A percentile compares a stretch with the other conserved stretches of the same genome.
Conservation (phyloP, 2,329 filamentous ascomycete genomes). For the Paradendryphiella salina region DNA sequence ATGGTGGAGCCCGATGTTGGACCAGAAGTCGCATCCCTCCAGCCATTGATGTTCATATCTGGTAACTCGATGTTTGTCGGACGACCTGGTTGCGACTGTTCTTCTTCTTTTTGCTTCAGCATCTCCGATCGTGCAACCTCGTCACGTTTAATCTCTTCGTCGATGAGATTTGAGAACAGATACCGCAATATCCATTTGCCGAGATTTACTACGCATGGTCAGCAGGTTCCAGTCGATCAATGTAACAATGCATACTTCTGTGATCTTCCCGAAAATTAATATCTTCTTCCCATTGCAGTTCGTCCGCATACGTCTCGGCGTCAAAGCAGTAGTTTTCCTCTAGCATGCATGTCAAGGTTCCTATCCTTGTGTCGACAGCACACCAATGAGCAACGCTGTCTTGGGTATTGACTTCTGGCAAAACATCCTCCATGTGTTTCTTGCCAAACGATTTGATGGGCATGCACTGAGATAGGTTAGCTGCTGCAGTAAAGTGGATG, state of each 20-base stretch:
- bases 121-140: constrained; percentile 70
- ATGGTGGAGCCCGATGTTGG: constrained; percentile 55
- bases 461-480: constrained; percentile 64
- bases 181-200: constrained; percentile 96
- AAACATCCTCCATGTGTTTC: constrained; percentile 88
- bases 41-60: constrained; percentile 50
- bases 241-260: constrained; percentile 66
- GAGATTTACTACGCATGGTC: constrained; percentile 70
- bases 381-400: constrained; percentile 97
- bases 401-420: constrained; percentile 79
- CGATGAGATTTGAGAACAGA: constrained; percentile 84
- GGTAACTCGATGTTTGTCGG: constrained; percentile 66
- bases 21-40: constrained; percentile 46
- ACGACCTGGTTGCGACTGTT: constrained; percentile 61
- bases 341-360: constrained; percentile 84
- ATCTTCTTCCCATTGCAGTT: constrained; percentile 72
- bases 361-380: constrained; percentile 89
- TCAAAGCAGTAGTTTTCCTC: constrained; percentile 98
- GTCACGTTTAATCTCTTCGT: constrained; percentile 86
- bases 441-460: constrained; percentile 93
- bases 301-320: constrained; percentile 94
- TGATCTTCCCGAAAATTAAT: constrained; percentile 89
- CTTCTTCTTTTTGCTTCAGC: constrained; percentile 64
- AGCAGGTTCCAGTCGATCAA: background rate
- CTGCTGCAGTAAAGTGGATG: background rate